Conservation (phyloP, 352 stramenopile species). For the Phytopythium montanum region DNA sequence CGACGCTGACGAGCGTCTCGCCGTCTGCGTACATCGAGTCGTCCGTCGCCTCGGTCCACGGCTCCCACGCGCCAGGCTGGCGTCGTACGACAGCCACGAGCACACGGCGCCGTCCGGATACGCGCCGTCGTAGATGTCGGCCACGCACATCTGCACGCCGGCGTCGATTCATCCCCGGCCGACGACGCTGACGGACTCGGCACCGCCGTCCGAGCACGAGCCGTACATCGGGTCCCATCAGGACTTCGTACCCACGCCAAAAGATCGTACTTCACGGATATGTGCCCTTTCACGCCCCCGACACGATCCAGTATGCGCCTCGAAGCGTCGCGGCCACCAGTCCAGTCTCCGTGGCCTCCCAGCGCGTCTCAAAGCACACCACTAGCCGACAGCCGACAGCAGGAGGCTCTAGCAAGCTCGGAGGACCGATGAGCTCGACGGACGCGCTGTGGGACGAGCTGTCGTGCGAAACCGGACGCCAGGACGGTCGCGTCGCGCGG, state of each 20-base stretch:
- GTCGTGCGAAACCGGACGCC: slow-evolving; percentile 25
- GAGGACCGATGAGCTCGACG: slow-evolving; percentile 15
- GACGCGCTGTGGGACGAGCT: slow-evolving; percentile 52
- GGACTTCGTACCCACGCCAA: not conserved
- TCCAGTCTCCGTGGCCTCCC: too few species aligned
- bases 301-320: not conserved
- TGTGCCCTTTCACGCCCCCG: not conserved
- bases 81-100: not conserved
- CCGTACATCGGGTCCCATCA: not conserved
- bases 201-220: not conserved
- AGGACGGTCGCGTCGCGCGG: slow-evolving; percentile 19
- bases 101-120: slow-evolving; percentile 4
- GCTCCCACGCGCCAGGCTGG: not conserved
- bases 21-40: not conserved
- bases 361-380: not conserved
- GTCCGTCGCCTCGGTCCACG: not conserved
- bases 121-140: slow-evolving; percentile 1
- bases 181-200: slow-evolving; percentile 6
- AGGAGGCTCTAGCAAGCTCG: not conserved
- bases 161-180: slow-evolving; percentile 2
- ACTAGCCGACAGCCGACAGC: not conserved
- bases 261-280: not conserved
- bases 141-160: slow-evolving; percentile 6
- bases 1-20: slow-evolving; percentile 4
- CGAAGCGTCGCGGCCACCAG: not conserved